Evolutionary conservation across 202 grass and related monocot genomes (phyloP).

Genomic region (Setaria viridis): DNA sequence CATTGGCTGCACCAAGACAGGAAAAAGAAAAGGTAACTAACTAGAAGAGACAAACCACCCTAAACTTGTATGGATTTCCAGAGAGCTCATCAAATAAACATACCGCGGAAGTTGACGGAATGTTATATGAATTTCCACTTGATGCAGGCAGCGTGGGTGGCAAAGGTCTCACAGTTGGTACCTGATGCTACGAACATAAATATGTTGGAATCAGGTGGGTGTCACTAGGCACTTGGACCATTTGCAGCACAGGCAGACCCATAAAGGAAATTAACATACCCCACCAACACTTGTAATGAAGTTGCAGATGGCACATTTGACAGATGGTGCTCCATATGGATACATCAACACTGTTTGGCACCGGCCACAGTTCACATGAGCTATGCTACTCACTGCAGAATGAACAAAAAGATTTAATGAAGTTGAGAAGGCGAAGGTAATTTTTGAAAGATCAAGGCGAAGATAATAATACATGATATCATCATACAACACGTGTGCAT

Average conservation of each 20-base stretch:
- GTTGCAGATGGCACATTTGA: slow-evolving; percentile 96
- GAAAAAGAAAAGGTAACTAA: slow-evolving; percentile 1
- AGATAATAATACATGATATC: background rate
- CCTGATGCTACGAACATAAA: slow-evolving; percentile 46
- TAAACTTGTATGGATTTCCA: slow-evolving; percentile 3
- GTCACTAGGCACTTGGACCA: slow-evolving; percentile 9
- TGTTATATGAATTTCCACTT: slow-evolving; percentile 47
- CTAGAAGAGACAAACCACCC: slow-evolving; percentile 36
- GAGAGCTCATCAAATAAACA: slow-evolving; percentile 43
- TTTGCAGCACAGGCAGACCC: slow-evolving; percentile 29
- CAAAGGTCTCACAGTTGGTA: slow-evolving; percentile 65
- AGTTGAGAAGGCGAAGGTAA: slow-evolving; percentile 20
- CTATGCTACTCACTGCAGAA: slow-evolving; percentile 75
- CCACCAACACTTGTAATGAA: slow-evolving; percentile 78
- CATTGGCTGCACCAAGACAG: slow-evolving; percentile 48
- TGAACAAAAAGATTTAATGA: slow-evolving; percentile 36
- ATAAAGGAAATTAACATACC: slow-evolving; percentile 52
- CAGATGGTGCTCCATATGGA: slow-evolving; percentile 88
- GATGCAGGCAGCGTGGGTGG: slow-evolving; percentile 42
- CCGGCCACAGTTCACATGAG: slow-evolving; percentile 83
- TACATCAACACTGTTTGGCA: slow-evolving; percentile 85
- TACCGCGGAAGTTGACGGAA: slow-evolving; percentile 78
- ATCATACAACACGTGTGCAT: background rate
- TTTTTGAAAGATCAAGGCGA: background rate
- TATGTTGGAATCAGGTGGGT: slow-evolving; percentile 11